A percentile compares a stretch with the other conserved stretches of the same genome.
phyloP scores from a whole-genome alignment of 305 asterid species.

The Plantago rigida region DNA sequence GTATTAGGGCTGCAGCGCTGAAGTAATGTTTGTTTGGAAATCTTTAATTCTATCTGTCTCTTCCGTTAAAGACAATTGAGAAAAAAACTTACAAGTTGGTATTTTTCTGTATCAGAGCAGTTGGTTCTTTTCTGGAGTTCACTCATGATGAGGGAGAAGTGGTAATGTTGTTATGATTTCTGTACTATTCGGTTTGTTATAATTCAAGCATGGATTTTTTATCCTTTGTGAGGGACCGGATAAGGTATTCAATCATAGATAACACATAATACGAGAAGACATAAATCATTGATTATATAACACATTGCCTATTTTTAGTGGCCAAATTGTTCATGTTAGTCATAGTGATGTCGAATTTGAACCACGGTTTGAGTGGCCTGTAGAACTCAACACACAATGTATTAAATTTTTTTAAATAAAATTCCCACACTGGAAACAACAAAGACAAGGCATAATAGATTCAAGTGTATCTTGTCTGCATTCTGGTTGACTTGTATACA shows the following conservation, averaged over 20 bases:
- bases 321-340: neutral
- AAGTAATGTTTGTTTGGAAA: conserved; percentile 50
- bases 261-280: neutral
- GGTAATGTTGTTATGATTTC: conserved; percentile 46
- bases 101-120: conserved; percentile 65
- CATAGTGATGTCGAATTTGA: conserved; percentile 10
- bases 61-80: conserved; percentile 15
- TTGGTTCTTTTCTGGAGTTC: conserved; percentile 95
- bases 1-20: conserved; percentile 94
- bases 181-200: conserved; percentile 19
- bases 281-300: neutral
- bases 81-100: conserved; percentile 24
- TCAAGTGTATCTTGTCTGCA: too few species aligned
- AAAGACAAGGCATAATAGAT: too few species aligned
- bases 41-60: conserved; percentile 13
- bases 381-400: neutral
- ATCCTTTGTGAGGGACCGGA: too few species aligned
- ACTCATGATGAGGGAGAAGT: conserved; percentile 82
- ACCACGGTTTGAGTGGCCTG: neutral
- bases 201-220: neutral
- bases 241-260: neutral
- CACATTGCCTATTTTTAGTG: conserved; percentile 1
- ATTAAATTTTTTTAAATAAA: too few species aligned
- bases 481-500: too few species aligned
- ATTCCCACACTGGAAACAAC: too few species aligned